Base-by-base conservation (phyloP, 805 yeast genomes). In the Hyphopichia homilentoma region DNA sequence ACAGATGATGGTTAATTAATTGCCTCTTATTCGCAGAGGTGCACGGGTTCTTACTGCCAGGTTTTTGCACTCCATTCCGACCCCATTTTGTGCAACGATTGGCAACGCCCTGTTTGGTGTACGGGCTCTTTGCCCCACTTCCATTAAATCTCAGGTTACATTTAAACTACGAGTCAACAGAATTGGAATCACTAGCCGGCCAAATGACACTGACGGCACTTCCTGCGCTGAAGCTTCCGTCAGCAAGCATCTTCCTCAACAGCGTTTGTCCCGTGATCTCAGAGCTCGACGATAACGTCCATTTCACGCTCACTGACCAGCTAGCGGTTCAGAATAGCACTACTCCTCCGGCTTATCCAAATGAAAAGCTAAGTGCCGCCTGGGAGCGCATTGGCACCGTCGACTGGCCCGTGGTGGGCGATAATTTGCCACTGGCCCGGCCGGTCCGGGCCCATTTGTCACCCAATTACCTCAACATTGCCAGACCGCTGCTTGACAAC, bases 181-280 rank as follows among this genome's bases (percentile, higher is more conserved):
- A n/a, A n/a, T n/a, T n/a, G n/a, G n/a, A n/a, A n/a, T n/a, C n/a
- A n/a, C n/a, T n/a, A n/a, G n/a, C n/a, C n/a, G n/a, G n/a, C n/a
- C n/a, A n/a, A 20, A 56, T 56, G 61, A 52, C 61, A 8, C 52
- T 52, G 54, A 39, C 45, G 4, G 33, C 23, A 7, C 27, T 47
- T 12, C 33, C 42, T 6, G 30, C 29, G 9, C 45, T 43, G 22
- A 47, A 53, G 16, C 42, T 54, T 22, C 67, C 68, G 5, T 45
- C 54, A 7, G 36, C 52, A 11, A 37, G 43, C 17, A 52, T 52
- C 6, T 66, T 62, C 31, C 49, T 66, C 17, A 50, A 50, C 28
- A 47, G 67, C 4, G 65, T 62, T 5, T 54, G 63, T 25, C 72
- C 72, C 3, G 68, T 69, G 2, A 48, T 50, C 24, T 35, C 46